Evolutionary conservation across 148 eudicot genomes (phyloP).

Genomic region (Chenopodium berlandieri): DNA sequence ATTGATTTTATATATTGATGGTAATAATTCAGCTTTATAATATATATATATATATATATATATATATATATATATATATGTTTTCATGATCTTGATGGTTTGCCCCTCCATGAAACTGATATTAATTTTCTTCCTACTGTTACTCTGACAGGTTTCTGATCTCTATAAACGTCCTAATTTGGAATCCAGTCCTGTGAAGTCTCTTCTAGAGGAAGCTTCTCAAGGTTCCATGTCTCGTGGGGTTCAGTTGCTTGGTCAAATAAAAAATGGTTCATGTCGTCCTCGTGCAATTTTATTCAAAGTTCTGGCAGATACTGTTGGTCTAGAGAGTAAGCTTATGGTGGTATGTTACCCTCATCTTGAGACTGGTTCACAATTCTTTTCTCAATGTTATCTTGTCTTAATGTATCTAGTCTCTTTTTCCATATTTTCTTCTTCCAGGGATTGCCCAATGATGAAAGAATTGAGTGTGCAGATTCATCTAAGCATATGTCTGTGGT

Average conservation of each 20-base stretch:
- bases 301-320: conserved; percentile 94
- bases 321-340: conserved; percentile 87
- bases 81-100: neutral
- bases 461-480: conserved; percentile 66
- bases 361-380: neutral
- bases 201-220: conserved; percentile 56
- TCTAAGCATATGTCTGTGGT: conserved; percentile 92
- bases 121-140: neutral
- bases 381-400: neutral
- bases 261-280: conserved; percentile 94
- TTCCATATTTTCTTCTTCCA: conserved; percentile 26
- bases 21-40: too few species aligned
- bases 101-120: neutral
- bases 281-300: conserved; percentile 96
- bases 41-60: too few species aligned
- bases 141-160: conserved; percentile 67
- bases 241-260: conserved; percentile 91
- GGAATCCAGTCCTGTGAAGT: conserved; percentile 73
- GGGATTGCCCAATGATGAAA: conserved; percentile 95
- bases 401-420: conserved; percentile 8
- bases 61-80: too few species aligned
- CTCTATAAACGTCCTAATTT: conserved; percentile 72
- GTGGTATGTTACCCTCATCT: conserved; percentile 58
- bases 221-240: conserved; percentile 55
- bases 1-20: too few species aligned